These are phyloP conservation scores for Mortierella sp. DNA, from an alignment of 371 early-diverging fungal species.

Conservation along the genomic window DNA sequence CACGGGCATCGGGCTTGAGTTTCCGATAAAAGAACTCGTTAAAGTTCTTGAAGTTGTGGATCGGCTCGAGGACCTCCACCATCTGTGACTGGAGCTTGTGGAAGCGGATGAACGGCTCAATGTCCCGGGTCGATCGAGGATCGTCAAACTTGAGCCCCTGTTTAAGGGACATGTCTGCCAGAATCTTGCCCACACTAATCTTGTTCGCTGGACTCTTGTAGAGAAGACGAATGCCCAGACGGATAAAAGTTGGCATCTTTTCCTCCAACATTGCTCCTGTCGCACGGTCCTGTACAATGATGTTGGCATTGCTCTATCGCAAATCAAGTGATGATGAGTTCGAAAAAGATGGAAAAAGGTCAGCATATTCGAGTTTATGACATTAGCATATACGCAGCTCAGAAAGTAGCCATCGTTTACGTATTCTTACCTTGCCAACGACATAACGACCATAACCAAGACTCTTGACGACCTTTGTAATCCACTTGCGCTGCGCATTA, in stretches of 20 bases:
- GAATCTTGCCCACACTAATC: conserved; percentile 58
- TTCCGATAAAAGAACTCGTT: conserved; percentile 92
- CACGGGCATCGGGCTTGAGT: conserved; percentile 76
- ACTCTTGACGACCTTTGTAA: conserved; percentile 75
- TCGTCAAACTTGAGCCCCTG: conserved; percentile 82
- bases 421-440: conserved; percentile 63
- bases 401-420: background rate
- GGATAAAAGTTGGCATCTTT: conserved; percentile 85
- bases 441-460: conserved; percentile 79
- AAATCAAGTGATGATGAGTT: background rate
- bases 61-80: conserved; percentile 70
- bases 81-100: conserved; percentile 66
- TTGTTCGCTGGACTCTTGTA: conserved; percentile 66
- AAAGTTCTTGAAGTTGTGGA: conserved; percentile 76
- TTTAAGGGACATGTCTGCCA: conserved; percentile 70
- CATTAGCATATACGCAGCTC: background rate
- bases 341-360: conserved; percentile 1
- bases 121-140: conserved; percentile 75
- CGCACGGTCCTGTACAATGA: conserved; percentile 79
- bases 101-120: conserved; percentile 80
- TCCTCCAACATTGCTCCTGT: conserved; percentile 83
- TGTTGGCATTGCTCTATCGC: conserved; percentile 73
- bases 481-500: conserved; percentile 82
- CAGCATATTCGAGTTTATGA: too few species aligned
- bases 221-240: conserved; percentile 83